A percentile compares a stretch with the other conserved stretches of the same genome.
Conservation (phyloP, 192 early-diverging fungal species). For the Coemansia umbellata region DNA sequence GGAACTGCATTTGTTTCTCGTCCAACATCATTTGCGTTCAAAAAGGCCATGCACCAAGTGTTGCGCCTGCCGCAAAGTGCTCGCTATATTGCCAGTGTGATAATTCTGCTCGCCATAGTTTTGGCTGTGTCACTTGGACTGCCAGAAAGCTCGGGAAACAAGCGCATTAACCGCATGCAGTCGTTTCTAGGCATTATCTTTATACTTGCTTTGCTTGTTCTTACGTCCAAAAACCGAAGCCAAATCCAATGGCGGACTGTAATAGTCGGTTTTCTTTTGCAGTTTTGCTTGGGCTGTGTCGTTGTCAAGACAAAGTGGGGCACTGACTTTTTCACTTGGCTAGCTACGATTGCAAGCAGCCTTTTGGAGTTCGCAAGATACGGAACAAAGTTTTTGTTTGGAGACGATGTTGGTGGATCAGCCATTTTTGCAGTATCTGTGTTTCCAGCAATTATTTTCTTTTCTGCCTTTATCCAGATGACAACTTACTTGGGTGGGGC, state of each 20-base stretch:
- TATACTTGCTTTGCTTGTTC: conserved; percentile 48
- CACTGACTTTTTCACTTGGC: conserved; percentile 67
- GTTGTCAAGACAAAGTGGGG: conserved; percentile 72
- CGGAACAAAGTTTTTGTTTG: conserved; percentile 71
- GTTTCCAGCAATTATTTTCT: conserved; percentile 85
- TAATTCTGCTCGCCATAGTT: conserved; percentile 56
- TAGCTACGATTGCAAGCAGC: conserved; percentile 52
- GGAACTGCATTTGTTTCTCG: conserved; percentile 30
- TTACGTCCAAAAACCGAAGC: conserved; percentile 59
- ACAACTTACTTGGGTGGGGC: conserved; percentile 79
- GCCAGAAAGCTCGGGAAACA: conserved; percentile 43
- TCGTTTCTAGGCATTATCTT: conserved; percentile 67
- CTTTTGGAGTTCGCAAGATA: conserved; percentile 66
- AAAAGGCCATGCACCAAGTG: conserved; percentile 5
- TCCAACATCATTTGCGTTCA: not conserved
- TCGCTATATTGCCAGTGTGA: conserved; percentile 51
- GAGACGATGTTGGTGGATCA: conserved; percentile 45
- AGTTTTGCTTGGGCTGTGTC: conserved; percentile 77
- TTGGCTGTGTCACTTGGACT: conserved; percentile 42
- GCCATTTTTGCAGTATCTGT: conserved; percentile 63
- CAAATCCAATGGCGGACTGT: conserved; percentile 75
- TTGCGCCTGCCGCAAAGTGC: conserved; percentile 34
- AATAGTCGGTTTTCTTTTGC: conserved; percentile 61
- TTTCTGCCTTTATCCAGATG: conserved; percentile 79
- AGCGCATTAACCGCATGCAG: conserved; percentile 68